Evolutionary conservation across 2,329 filamentous ascomycete genomes (phyloP).

Genomic region (Sarocladium strictum): DNA sequence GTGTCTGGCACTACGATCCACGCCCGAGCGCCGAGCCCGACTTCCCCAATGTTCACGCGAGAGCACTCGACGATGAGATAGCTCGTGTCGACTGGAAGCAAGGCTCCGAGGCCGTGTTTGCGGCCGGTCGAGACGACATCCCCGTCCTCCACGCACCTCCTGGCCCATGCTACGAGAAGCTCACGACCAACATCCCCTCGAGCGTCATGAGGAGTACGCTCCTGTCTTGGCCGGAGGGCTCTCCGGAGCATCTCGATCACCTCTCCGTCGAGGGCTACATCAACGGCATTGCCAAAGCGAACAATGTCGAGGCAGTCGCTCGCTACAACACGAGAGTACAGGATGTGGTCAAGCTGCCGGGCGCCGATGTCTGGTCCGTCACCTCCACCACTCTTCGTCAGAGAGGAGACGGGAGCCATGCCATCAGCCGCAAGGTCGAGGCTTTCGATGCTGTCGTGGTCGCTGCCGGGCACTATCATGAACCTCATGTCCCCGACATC

Average conservation of each 20-base stretch:
- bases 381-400: not conserved
- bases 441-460: constrained; percentile 60
- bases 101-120: not conserved
- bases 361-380: not conserved
- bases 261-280: constrained; percentile 53
- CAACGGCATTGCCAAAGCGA: constrained; percentile 45
- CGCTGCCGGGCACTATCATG: constrained; percentile 61
- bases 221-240: constrained; percentile 50
- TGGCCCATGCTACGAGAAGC: constrained; percentile 46
- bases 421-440: constrained; percentile 24
- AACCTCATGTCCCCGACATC: constrained; percentile 56
- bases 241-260: constrained; percentile 54
- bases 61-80: too few species aligned
- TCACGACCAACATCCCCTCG: constrained; percentile 74
- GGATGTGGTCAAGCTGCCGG: not conserved
- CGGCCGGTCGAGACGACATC: not conserved
- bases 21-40: constrained; percentile 21
- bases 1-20: constrained; percentile 33
- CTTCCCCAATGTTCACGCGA: constrained; percentile 25
- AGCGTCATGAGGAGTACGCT: constrained; percentile 38
- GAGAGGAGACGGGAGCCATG: constrained; percentile 40
- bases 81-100: not conserved
- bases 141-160: constrained; percentile 12
- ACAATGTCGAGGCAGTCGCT: constrained; percentile 44
- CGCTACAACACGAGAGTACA: constrained; percentile 41